Conservation (phyloP, 179 eudicot species). For the Spergularia azorica region DNA sequence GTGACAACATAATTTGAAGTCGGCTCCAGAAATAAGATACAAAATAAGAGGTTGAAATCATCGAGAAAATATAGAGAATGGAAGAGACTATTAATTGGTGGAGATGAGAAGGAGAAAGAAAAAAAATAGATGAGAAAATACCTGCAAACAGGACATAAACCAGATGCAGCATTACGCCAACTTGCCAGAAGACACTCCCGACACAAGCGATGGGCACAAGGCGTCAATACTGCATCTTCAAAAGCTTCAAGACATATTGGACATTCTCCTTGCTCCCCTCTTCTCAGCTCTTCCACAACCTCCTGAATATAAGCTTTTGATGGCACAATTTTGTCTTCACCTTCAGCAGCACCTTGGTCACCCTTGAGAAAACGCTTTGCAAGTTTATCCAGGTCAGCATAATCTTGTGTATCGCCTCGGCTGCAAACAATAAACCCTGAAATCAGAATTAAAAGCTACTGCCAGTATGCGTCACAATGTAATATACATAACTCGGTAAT, state of each 20-base stretch:
- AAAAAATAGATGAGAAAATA: constrained; percentile 22
- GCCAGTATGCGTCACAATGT: not conserved
- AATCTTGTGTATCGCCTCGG: constrained; percentile 98
- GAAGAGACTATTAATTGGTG: not conserved
- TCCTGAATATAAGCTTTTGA: constrained; percentile 92
- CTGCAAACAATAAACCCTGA: constrained; percentile 42
- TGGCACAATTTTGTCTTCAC: constrained; percentile 60
- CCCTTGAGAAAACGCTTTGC: constrained; percentile 85
- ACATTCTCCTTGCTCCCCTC: constrained; percentile 97
- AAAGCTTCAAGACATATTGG: constrained; percentile 99
- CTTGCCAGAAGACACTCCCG: constrained; percentile 96
- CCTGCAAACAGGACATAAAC: constrained; percentile 99
- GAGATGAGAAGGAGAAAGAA: not conserved
- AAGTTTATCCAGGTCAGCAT: constrained; percentile 86
- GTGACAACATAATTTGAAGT: not conserved
- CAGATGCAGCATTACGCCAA: constrained; percentile 81
- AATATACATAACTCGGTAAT: not conserved
- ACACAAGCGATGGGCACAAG: constrained; percentile 97
- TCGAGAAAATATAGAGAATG: not conserved
- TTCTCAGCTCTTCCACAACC: constrained; percentile 87
- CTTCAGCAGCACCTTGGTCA: constrained; percentile 52
- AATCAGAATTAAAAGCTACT: constrained; percentile 17
- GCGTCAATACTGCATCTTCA: constrained; percentile 98
- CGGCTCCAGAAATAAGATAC: not conserved
- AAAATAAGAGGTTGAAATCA: not conserved